Base-by-base conservation (phyloP, 140 eudicot species). In the Flaveria floridana region DNA sequence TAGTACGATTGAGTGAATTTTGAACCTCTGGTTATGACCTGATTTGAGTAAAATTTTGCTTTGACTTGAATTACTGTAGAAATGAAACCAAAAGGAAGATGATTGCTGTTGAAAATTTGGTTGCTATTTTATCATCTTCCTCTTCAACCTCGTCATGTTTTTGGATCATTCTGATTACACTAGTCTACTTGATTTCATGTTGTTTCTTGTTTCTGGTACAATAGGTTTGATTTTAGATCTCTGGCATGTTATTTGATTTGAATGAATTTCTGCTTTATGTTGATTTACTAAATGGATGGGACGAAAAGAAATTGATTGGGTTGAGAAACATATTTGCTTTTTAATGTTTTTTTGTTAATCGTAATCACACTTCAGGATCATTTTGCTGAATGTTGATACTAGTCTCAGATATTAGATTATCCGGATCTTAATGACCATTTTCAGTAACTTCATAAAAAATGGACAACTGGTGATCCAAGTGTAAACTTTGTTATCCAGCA, bases 141-240 rank as follows among this genome's bases (percentile, higher is more conserved):
- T 26, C 3, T 41, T 53, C 25, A 53, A 53, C 61, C 25, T 53
- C 11, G 2, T 7, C 13, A 19, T 56, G 63, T 59, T 59, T 20
- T 21, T 23, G 2, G 39, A 59, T 23, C 66, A 56, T 56, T 56
- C 63, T 56, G 14, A 56, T 30, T 30, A 14, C 47, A 28, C 46
- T 28, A 64, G 23, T 64, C 47, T 30, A 15, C 20, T 64, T 64
- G 48, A 30, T 64, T 15, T 64, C 70, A 64, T 64, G 70, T 64
- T 64, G 70, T 64, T 30, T n/a, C 70, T 64, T 34, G 48, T 64
- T 64, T 64, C 48, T 64, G 47, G 69, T 30, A 64, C 0, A 20
- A 8, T 26, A 13, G 42, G 28, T 62, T 26, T 26, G 37, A 21
- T 62, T 13, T 62, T 62, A 19, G 68, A 26, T 62, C 42, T 62